Percentiles rank a stretch among this genome's conserved stretches.
phyloP scores from a whole-genome alignment of 1,139 yeast species.

The Petasospora rhodanensis region DNA sequence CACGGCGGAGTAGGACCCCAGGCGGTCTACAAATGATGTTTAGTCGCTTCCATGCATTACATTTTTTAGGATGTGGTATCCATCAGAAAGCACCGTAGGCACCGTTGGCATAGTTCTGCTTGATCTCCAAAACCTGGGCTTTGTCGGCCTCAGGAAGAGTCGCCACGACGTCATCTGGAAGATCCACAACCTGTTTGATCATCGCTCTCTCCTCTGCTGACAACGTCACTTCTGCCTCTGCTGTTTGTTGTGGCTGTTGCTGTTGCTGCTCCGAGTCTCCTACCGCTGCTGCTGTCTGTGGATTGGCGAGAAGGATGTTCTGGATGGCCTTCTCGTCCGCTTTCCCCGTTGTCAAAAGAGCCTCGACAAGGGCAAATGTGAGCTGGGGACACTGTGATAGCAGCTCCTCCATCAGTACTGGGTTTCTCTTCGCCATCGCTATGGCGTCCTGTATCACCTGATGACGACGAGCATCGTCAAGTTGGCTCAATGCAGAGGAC shows the following conservation, averaged over 20 bases:
- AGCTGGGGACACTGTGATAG: constrained; percentile 74
- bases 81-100: constrained; percentile 35
- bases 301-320: constrained; percentile 21
- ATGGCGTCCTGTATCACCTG: constrained; percentile 60
- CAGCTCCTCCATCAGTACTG: constrained; percentile 58
- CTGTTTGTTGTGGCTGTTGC: too few species aligned
- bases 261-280: too few species aligned
- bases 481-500: constrained; percentile 50
- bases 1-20: too few species aligned
- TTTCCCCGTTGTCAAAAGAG: constrained; percentile 47
- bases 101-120: constrained; percentile 41
- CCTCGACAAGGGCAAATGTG: constrained; percentile 77
- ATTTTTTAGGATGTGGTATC: too few species aligned
- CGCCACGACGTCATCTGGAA: constrained; percentile 61
- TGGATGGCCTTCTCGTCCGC: constrained; percentile 30
- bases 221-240: constrained; percentile 27
- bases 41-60: too few species aligned
- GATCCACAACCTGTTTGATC: constrained; percentile 50
- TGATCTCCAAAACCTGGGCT: constrained; percentile 35
- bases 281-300: constrained; percentile 5
- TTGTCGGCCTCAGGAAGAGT: constrained; percentile 58
- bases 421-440: constrained; percentile 56
- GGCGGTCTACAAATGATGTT: too few species aligned
- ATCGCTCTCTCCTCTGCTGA: constrained; percentile 47
- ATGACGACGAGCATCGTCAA: constrained; percentile 53